Conservation (phyloP, 2,329 filamentous ascomycete genomes). For the Tolypocladium guangdongense region DNA sequence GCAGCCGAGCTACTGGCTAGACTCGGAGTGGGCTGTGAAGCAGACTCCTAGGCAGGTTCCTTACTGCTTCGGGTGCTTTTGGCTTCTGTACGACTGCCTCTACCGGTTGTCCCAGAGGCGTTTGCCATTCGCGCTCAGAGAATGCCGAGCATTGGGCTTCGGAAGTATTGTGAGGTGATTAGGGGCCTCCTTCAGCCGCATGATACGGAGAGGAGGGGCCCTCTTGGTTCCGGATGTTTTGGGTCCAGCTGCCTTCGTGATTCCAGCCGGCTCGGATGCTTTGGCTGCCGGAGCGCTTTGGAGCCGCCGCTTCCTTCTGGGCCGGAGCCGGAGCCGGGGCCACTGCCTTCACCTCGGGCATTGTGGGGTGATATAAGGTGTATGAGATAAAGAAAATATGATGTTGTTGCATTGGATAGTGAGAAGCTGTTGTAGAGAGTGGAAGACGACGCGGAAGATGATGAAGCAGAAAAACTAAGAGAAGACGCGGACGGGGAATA, state of each 20-base stretch:
- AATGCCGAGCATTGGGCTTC: slow-evolving; percentile 2
- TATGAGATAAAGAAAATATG: neutral
- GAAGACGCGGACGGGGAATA: neutral
- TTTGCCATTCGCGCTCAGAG: slow-evolving; percentile 3
- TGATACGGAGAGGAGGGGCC: slow-evolving; percentile 1
- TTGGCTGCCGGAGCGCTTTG: neutral
- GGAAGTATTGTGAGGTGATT: slow-evolving; percentile 7
- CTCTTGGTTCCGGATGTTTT: neutral
- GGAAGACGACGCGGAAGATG: neutral
- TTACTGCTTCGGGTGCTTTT: neutral
- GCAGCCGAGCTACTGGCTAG: too few relatives aligned
- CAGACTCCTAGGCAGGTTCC: neutral
- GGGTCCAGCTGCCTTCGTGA: neutral
- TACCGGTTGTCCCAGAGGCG: slow-evolving; percentile 4
- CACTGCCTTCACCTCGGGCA: neutral
- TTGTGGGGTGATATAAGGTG: neutral
- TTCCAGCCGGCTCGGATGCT: neutral
- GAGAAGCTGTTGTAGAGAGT: neutral
- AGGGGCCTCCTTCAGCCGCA: neutral
- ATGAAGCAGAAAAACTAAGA: neutral
- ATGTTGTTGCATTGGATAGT: neutral
- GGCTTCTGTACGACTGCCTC: neutral
- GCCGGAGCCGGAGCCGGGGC: neutral
- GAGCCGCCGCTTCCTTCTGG: neutral
- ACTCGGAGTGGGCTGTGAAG: neutral